Evolutionary conservation across 1,284 basidiomycete species (phyloP), one percentile per base, ranked within the genome.

Genomic region (Marasmius tenuissimus): DNA sequence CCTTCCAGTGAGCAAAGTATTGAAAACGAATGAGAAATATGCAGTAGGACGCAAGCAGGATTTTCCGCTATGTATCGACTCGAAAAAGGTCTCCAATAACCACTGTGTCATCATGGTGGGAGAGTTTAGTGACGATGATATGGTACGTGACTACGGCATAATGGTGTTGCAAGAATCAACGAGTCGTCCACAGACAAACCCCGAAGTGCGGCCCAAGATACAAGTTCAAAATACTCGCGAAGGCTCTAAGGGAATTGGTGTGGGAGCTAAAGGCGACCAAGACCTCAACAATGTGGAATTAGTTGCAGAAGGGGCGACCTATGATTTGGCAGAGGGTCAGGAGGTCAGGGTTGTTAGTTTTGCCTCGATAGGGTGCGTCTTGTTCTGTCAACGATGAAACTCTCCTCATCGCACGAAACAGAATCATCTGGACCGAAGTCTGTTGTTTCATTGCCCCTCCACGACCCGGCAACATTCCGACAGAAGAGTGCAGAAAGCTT

Each of bases 341-440:
- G 45, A 16, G 16, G 20, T 47, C 45, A 47, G 16, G 20, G 45
- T 47, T 20, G 20, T 20, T 8, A 47, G 16, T 47, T 16, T 20
- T 47, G n/a, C 20, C n/a, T 14, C 27, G 20, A 14, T 54, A 34
- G 34, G n/a, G 48, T 49, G 18, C 48, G 48, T 18, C 42, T 45
- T 45, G 14, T 14, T 49, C 18, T 49, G 18, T 49, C 48, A 14
- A 20, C 48, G 6, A 14, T 27, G 10, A 49, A 10, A 14, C 18
- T 14, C 10, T 20, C 10, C 18, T 49, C 12, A n/a, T 16, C 48
- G 18, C 18, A 20, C 18, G 6, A 12, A 10, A 20, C 49, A 85
- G 87, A n/a, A 74, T 86, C 0, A 71, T 76, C 42, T 89, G 88
- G 87, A 71, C 71, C 53, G 76, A 73, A 9, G 66, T 88, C 20